Conservation (phyloP, 2,329 filamentous ascomycete species). For the Diaporthe capsici region DNA sequence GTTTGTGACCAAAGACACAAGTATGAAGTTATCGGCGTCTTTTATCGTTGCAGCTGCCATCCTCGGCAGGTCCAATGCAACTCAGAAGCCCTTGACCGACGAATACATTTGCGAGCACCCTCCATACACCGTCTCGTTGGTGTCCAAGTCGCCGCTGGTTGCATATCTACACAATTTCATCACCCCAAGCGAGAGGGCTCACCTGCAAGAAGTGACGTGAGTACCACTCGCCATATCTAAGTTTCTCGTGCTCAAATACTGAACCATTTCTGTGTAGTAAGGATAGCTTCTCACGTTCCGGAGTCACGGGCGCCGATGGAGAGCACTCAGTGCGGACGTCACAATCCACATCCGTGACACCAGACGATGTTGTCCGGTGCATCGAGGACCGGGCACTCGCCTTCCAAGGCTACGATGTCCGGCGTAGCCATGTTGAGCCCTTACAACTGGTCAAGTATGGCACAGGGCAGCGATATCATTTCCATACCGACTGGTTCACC, state of each 20-base stretch:
- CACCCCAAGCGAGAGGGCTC: conserved; percentile 51
- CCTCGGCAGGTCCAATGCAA: conserved; percentile 1
- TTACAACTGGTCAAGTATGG: conserved; percentile 57
- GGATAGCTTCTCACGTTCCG: conserved; percentile 54
- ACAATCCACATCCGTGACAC: conserved; percentile 54
- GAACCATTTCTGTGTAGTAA: conserved; percentile 46
- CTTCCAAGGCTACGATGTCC: conserved; percentile 56
- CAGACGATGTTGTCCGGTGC: conserved; percentile 53
- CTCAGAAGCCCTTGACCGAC: conserved; percentile 45
- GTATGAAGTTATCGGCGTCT: not conserved
- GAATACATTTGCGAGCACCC: conserved; percentile 50
- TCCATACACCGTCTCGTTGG: conserved; percentile 50
- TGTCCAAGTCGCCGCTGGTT: conserved; percentile 55
- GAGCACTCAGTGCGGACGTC: conserved; percentile 52
- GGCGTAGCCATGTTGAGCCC: conserved; percentile 53
- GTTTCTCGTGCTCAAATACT: not conserved
- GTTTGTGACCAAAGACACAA: not conserved
- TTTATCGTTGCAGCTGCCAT: not conserved
- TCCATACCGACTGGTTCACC: conserved; percentile 59
- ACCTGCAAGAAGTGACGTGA: conserved; percentile 54
- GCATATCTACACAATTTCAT: conserved; percentile 57
- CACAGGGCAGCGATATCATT: conserved; percentile 55
- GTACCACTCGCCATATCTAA: conserved; percentile 22
- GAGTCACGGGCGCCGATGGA: conserved; percentile 50
- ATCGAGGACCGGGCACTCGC: conserved; percentile 55